Base-by-base conservation (phyloP, 2,329 filamentous ascomycete genomes). In the Purpureocillium lavendulum region DNA sequence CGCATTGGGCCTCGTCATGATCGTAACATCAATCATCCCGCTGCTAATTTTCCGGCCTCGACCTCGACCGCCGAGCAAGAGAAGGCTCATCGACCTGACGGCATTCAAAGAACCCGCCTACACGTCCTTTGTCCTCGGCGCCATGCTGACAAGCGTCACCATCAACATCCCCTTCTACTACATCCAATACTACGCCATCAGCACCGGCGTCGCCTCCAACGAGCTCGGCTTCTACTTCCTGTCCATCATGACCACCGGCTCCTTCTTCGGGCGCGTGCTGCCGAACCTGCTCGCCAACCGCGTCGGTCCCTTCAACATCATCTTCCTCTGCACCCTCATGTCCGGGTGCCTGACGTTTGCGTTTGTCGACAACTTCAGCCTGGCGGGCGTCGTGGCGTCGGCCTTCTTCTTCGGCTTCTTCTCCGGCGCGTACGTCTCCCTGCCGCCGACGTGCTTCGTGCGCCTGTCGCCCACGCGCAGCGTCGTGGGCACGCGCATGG, bases 161-260 rank as follows among this genome's bases (percentile, higher is more conserved):
- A 26, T 73, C 16, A 73, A 72, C 50, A 60, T 69, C 34, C 59
- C 67, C 4, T 70, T 71, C 53, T 72, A 67, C 49, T 71, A 68
- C 53, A 60, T 70, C 47, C 54, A 64, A 47, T 53, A 64, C 28
- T 69, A 58, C 44, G 59, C 58, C 26, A 62, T 64, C 35, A 59
- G 59, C 36, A 66, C 65, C 49, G 59, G 57, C 31, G 55, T 68
- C 37, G 58, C 62, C 12, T 44, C 49, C 18, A 30, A 42, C 7
- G 45, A 46, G 29, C 58, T 65, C 36, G 55, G 62, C 13, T 59
- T 62, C 15, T 68, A 69, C 51, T 55, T 68, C 12, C 59, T 72
- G 28, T 54, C 62, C 15, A 51, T 66, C 37, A 53, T 73, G 37
- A 71, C 70, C 47, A 66, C 59, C 11, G 66, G 64, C 14, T 67